A percentile compares a stretch with the other conserved stretches of the same genome.
These are phyloP conservation scores for Porphyra umbilicalis DNA, from an alignment of 31 red algal species.

Conservation along the genomic window DNA sequence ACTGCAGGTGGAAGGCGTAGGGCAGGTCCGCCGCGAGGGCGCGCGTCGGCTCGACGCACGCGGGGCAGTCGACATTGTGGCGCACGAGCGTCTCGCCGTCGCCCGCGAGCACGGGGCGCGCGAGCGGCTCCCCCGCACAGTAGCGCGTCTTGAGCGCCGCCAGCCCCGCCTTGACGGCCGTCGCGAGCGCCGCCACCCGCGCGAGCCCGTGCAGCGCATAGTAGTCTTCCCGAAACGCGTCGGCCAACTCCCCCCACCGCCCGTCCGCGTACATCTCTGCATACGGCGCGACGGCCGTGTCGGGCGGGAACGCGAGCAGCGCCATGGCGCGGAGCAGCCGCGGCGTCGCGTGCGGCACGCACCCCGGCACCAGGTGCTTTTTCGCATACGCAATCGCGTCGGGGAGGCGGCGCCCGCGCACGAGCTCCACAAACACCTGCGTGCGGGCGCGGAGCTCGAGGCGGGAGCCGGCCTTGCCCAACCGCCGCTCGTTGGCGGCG, in stretches of 20 bases:
- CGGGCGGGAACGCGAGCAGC: conserved; percentile 23
- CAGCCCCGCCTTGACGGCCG: conserved; percentile 15
- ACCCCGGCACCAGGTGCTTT: conserved; percentile 10
- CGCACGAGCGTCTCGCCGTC: not conserved
- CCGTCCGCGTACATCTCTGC: conserved; percentile 8
- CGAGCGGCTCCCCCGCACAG: not conserved
- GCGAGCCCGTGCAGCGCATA: conserved; percentile 14
- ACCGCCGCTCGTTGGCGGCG: conserved; percentile 11
- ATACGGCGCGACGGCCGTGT: conserved; percentile 12
- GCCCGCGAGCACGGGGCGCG: not conserved
- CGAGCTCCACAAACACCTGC: conserved; percentile 34
- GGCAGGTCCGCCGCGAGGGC: conserved; percentile 12
- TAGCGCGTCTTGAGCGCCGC: conserved; percentile 27
- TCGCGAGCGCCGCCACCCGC: not conserved
- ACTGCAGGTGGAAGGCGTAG: conserved; percentile 19
- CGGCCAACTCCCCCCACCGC: conserved; percentile 11
- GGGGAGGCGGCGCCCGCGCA: not conserved
- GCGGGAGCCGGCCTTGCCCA: conserved; percentile 1
- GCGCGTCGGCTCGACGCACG: conserved; percentile 11
- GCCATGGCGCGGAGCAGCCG: not conserved
- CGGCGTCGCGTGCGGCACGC: not conserved
- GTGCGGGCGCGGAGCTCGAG: conserved; percentile 13
- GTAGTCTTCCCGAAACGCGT: conserved; percentile 15
- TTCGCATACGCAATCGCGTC: conserved; percentile 16
- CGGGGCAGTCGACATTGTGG: conserved; percentile 5